Evolutionary conservation across 768 basidiomycete species (phyloP).

Genomic region (Leucocoprinus birnbaumii): DNA sequence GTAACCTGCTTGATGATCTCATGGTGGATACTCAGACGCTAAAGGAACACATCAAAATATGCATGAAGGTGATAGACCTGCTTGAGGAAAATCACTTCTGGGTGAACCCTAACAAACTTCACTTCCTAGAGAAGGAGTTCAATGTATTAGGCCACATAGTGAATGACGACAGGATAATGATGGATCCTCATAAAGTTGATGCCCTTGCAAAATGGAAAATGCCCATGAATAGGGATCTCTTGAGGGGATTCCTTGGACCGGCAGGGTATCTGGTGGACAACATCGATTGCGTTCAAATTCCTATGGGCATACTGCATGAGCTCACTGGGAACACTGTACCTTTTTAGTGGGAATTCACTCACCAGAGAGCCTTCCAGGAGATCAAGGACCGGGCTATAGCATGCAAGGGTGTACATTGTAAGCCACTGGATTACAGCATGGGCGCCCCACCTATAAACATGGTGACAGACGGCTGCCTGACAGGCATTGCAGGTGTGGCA

Average conservation of each 20-base stretch:
- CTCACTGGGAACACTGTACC: slow-evolving; percentile 15
- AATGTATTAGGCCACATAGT: slow-evolving; percentile 32
- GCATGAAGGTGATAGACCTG: slow-evolving; percentile 18
- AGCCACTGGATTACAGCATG: slow-evolving; percentile 16
- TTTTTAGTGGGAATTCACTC: slow-evolving; percentile 18
- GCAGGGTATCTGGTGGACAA: slow-evolving; percentile 19
- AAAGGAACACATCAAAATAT: slow-evolving; percentile 25
- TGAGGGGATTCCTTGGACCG: slow-evolving; percentile 8
- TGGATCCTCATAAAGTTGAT: slow-evolving; percentile 37
- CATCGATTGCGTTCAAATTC: slow-evolving; percentile 20
- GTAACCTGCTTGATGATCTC: slow-evolving; percentile 15
- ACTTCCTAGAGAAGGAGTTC: slow-evolving; percentile 18
- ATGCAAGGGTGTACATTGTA: slow-evolving; percentile 14
- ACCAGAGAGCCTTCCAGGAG: slow-evolving; percentile 25
- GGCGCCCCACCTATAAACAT: slow-evolving; percentile 20
- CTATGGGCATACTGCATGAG: slow-evolving; percentile 25
- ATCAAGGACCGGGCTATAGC: slow-evolving; percentile 21
- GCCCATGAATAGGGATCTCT: slow-evolving; percentile 16
- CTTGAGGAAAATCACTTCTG: slow-evolving; percentile 18
- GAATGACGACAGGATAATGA: slow-evolving; percentile 27
- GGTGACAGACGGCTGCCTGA: slow-evolving; percentile 24
- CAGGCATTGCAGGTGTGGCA: slow-evolving; percentile 20
- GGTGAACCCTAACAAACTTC: slow-evolving; percentile 13
- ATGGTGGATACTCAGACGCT: slow-evolving; percentile 18
- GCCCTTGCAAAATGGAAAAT: slow-evolving; percentile 20